phyloP scores from a whole-genome alignment of 2,329 filamentous ascomycete genomes.

The Fusarium falciforme region DNA sequence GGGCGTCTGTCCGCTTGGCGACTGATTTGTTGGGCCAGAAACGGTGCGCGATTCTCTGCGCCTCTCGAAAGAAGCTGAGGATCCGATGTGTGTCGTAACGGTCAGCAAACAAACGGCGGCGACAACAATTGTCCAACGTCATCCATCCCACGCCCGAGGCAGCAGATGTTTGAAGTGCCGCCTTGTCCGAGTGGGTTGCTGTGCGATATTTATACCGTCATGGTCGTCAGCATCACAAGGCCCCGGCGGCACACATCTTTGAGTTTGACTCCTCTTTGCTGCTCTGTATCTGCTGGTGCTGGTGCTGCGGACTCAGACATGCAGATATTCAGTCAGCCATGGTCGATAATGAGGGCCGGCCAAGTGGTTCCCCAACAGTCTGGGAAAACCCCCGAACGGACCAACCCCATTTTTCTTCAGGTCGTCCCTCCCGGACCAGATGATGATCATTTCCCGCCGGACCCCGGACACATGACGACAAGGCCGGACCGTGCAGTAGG shows the following conservation, averaged over 20 bases:
- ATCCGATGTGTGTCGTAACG: not conserved
- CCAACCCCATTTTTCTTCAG: not conserved
- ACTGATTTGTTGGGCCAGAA: constrained; percentile 8
- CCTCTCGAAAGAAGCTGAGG: not conserved
- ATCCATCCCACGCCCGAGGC: constrained; percentile 15
- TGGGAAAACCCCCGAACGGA: constrained; percentile 3
- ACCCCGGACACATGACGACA: constrained; percentile 40
- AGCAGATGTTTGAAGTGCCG: constrained; percentile 12
- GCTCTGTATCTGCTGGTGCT: not conserved
- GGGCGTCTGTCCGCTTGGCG: not conserved
- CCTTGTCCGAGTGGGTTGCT: constrained; percentile 2
- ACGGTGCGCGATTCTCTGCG: not conserved
- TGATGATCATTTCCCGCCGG: constrained; percentile 4
- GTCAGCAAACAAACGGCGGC: constrained; percentile 2
- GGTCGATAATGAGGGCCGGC: not conserved
- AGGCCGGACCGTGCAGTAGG: constrained; percentile 32
- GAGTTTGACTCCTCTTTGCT: not conserved
- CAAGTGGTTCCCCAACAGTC: constrained; percentile 21
- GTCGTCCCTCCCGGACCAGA: not conserved
- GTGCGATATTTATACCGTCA: constrained; percentile 29
- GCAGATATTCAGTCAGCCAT: constrained; percentile 9
- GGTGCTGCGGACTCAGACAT: not conserved
- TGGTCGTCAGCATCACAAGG: constrained; percentile 32
- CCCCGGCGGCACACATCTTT: not conserved
- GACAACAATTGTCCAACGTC: constrained; percentile 6